Base-by-base conservation (phyloP, 441 rosid genomes). In the Omphalea diandra region DNA sequence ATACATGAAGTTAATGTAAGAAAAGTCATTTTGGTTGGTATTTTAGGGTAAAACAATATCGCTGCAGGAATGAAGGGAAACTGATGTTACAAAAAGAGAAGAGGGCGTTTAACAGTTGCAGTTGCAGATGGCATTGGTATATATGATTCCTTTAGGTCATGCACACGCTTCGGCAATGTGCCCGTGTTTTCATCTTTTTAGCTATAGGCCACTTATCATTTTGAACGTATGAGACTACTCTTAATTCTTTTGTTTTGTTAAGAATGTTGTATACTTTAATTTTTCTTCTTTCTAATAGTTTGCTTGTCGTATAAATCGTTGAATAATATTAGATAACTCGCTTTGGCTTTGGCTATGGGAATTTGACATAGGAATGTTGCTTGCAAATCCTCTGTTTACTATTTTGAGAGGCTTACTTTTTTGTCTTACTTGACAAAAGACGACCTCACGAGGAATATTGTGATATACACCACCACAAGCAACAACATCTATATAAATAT, bases 111-210 rank as follows among this genome's bases (percentile, higher is more conserved):
- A 29, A 36, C 7, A 26, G 29, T 26, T 15, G 53, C 31, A 31
- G 17, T 4, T 11, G 63, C 29, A 52, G 40, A 52, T n/a, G 18
- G 72, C 41, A 1, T 17, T 50, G 7, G 63, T n/a, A 4, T 14
- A 53, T 63, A 68, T 79, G 79, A 75, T 76, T 69, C 77, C 77
- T 49, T 66, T 20, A 52, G 72, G 71, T 69, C 35, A 68, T 74
- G 77, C 79, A 54, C 41, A 47, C 54, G 77, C 72, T 73, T 68
- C 53, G 68, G 67, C 65, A 75, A 67, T 29, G 62, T 40, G 47
- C 47, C 46, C 53, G 24, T 53, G 33, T 73, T 55, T 60, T 49
- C 15, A 3, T 26, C 12, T 50, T n/a, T 47, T 5, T 18, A 29
- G 12, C 41, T 70, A 47, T 38, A n/a, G 35, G 61, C 56, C 74